Evolutionary conservation across 2,329 filamentous ascomycete genomes (phyloP).

Genomic region (Aspergillus amoenus): DNA sequence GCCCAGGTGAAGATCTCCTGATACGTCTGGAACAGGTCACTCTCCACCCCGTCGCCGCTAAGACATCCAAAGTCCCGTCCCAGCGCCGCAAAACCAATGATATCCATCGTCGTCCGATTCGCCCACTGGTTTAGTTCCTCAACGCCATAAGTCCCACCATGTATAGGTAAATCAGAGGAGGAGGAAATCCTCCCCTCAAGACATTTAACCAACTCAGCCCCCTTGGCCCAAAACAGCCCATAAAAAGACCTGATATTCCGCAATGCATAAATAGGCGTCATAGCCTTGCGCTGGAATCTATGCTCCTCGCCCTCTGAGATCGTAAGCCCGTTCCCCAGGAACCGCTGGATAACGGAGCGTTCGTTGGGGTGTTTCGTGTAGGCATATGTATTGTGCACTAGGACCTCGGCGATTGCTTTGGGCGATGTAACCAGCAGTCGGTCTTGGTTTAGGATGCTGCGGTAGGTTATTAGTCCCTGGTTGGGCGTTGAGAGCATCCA

Average conservation of each 20-base stretch:
- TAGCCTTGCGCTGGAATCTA: neutral
- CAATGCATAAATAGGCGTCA: neutral
- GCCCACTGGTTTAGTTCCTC: conserved; percentile 1
- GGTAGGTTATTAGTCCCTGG: neutral
- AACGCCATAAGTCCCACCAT: neutral
- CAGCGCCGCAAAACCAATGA: conserved; percentile 5
- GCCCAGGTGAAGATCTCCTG: neutral
- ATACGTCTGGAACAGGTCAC: neutral
- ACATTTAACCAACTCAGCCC: neutral
- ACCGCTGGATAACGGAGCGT: neutral
- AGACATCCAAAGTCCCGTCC: neutral
- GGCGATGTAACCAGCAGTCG: neutral
- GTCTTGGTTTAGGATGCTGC: neutral
- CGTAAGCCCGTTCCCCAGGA: neutral
- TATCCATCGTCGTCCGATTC: conserved; percentile 1
- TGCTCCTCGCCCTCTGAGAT: neutral
- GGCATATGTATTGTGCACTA: neutral
- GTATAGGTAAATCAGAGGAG: too few relatives aligned
- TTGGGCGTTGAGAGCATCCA: neutral
- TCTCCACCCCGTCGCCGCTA: neutral
- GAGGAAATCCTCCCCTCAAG: neutral
- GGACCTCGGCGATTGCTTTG: conserved; percentile 1
- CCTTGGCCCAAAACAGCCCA: neutral
- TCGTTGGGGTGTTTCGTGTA: neutral
- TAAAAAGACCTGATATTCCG: neutral